phyloP scores from a whole-genome alignment of 2,329 filamentous ascomycete genomes.

The Anthostomella pinea region DNA sequence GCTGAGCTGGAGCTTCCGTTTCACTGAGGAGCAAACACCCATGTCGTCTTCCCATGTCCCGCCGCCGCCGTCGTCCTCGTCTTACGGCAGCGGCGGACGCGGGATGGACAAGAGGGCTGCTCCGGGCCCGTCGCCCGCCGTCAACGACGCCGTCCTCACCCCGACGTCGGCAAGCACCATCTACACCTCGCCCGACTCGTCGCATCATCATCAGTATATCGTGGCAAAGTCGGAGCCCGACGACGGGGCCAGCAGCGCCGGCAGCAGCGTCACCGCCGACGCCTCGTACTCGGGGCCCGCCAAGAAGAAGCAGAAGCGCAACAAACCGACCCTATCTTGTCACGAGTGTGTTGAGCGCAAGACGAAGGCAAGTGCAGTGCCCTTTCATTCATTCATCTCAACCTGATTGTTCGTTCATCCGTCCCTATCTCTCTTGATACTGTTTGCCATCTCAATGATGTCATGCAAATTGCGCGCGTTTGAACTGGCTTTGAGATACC shows the following conservation, averaged over 20 bases:
- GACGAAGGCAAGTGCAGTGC: slow-evolving; percentile 64
- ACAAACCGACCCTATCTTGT: slow-evolving; percentile 79
- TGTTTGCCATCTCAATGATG: not conserved
- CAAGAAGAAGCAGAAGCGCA: slow-evolving; percentile 76
- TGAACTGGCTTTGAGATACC: no score
- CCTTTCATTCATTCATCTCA: slow-evolving; percentile 2
- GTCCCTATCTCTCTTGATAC: slow-evolving; percentile 1
- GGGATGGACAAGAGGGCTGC: slow-evolving; percentile 12
- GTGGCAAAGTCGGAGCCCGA: slow-evolving; percentile 31
- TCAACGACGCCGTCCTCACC: no score
- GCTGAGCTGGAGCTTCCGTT: no score
- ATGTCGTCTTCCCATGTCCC: slow-evolving; percentile 31
- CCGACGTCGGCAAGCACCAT: slow-evolving; percentile 28
- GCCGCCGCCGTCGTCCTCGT: slow-evolving; percentile 24
- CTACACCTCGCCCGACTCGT: slow-evolving; percentile 29
- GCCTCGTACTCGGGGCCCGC: slow-evolving; percentile 35
- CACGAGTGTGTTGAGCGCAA: slow-evolving; percentile 79
- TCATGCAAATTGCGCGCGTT: no score
- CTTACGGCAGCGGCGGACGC: slow-evolving; percentile 26
- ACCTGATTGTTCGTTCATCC: not conserved
- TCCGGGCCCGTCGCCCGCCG: slow-evolving; percentile 23
- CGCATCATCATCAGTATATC: slow-evolving; percentile 22
- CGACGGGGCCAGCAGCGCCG: slow-evolving; percentile 25
- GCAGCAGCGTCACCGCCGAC: slow-evolving; percentile 23
- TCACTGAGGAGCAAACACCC: no score